These are phyloP conservation scores for Kurtzmaniella fragi DNA, from an alignment of 805 yeast genomes.

Conservation along the genomic window DNA sequence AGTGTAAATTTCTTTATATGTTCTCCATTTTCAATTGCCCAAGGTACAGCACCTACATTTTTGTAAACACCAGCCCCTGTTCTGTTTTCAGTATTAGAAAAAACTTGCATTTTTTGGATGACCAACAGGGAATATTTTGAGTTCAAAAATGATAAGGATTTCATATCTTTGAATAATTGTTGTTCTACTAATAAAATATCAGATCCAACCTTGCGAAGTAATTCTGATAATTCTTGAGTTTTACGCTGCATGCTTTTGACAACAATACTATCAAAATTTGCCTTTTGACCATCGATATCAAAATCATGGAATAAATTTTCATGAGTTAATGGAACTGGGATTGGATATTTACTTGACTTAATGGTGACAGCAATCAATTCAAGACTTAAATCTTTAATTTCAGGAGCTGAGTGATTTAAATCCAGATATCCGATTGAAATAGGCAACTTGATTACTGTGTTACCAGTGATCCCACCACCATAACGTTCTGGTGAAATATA, in stretches of 20 bases:
- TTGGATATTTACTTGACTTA: slow-evolving; percentile 26
- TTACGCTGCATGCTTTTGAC: slow-evolving; percentile 25
- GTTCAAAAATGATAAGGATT: slow-evolving; percentile 26
- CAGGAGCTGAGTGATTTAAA: slow-evolving; percentile 19
- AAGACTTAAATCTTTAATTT: slow-evolving; percentile 26
- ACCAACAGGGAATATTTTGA: slow-evolving; percentile 31
- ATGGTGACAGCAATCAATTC: slow-evolving; percentile 35
- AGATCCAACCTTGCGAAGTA: slow-evolving; percentile 31
- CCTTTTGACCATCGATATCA: slow-evolving; percentile 22
- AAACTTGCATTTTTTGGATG: slow-evolving; percentile 14
- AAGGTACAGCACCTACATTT: slow-evolving; percentile 22
- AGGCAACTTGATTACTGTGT: slow-evolving; percentile 23
- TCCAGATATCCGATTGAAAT: slow-evolving; percentile 24
- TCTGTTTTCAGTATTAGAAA: slow-evolving; percentile 5
- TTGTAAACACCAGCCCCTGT: slow-evolving; percentile 15
- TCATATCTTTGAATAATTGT: slow-evolving; percentile 30
- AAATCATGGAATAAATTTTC: slow-evolving; percentile 34
- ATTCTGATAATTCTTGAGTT: slow-evolving; percentile 17
- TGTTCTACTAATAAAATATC: slow-evolving; percentile 30
- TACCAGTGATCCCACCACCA: slow-evolving; percentile 9
- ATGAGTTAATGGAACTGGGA: slow-evolving; percentile 37
- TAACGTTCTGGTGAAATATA: slow-evolving; percentile 31
- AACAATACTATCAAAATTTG: slow-evolving; percentile 29
- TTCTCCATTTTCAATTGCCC: slow-evolving; percentile 16
- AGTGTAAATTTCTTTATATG: slow-evolving; percentile 22